A percentile compares a stretch with the other conserved stretches of the same genome.
Evolutionary conservation across 2,329 filamentous ascomycete genomes (phyloP).

Genomic region (Septoria linicola): DNA sequence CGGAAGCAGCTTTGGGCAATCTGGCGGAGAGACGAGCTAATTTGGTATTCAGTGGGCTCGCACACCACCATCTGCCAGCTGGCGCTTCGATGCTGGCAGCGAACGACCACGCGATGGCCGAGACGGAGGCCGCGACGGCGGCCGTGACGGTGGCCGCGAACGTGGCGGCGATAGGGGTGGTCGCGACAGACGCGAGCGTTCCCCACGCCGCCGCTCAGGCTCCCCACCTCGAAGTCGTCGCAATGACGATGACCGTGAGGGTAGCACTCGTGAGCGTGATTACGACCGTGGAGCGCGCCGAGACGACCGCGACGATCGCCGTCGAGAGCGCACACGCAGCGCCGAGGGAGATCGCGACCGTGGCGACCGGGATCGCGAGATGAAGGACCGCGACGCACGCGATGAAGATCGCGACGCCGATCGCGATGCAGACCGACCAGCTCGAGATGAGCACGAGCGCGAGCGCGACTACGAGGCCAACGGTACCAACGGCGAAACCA

Average conservation of each 20-base stretch:
- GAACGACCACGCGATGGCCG: conserved; percentile 41
- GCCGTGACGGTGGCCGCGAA: conserved; percentile 57
- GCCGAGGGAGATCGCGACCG: conserved; percentile 49
- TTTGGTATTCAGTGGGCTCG: conserved; percentile 77
- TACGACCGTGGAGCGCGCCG: conserved; percentile 73
- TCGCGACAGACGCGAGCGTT: conserved; percentile 59
- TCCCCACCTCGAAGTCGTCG: conserved; percentile 58
- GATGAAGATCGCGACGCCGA: conserved; percentile 55
- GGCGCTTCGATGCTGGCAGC: conserved; percentile 90
- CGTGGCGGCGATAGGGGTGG: conserved; percentile 47
- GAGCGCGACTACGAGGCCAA: conserved; percentile 43
- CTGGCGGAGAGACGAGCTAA: conserved; percentile 28
- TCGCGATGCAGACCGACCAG: conserved; percentile 37
- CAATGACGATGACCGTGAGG: conserved; percentile 71
- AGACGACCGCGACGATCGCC: conserved; percentile 67
- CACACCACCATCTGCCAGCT: conserved; percentile 94
- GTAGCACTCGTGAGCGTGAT: conserved; percentile 65
- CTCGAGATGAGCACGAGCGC: conserved; percentile 54
- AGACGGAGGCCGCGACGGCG: conserved; percentile 60
- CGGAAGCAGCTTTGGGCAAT: too few relatives aligned
- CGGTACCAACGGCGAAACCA: conserved; percentile 72
- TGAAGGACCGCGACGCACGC: conserved; percentile 51
- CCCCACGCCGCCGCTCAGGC: conserved; percentile 64
- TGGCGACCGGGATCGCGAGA: conserved; percentile 67
- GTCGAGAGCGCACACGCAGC: conserved; percentile 68